Evolutionary conservation across 176 grass and related monocot species (phyloP), one percentile per base, ranked within the genome.

Genomic region (Aegilops speltoides): DNA sequence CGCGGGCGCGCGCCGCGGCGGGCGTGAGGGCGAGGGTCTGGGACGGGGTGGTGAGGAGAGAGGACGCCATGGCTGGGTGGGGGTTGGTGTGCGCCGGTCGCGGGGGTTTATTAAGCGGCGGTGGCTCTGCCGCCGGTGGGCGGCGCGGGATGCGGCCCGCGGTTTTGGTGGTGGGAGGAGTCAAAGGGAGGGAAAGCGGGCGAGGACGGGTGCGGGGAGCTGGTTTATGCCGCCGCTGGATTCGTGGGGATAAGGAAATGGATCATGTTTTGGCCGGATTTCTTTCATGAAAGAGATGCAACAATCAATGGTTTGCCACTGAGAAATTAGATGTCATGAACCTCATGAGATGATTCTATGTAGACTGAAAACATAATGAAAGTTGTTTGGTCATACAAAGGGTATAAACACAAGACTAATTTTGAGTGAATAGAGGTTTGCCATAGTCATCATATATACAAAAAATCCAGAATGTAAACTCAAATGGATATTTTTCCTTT

Each of bases 1-100:
- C 23, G 34, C 80, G 75, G 32, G 61, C 66, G 65, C 64, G 48
- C 3, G 65, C n/a, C 22, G 68, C 2, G 79, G 60, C 22, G 38
- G 80, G 84, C 3, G 43, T 54, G 8, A 54, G 78, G 24, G 22
- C 64, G 19, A 88, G 86, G 67, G 68, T 19, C 64, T 52, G 78
- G 29, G 86, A 86, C 64, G 73, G 83, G 80, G 87, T 68, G 86
- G 89, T 88, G 88, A 98, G 86, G 72, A 97, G 86, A 7, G 85
- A 78, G 33, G 88, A 80, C 29, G 95, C 92, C 87, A 87, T 89
- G 61, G 75, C 17, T 88, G 68, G 68, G 17, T 20, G 41, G n/a
- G 88, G 11, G 6, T 5, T 0, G 33, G 76, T 8, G 56, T 20
- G 61, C 8, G 26, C 20, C 1, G 19, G 11, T 1, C 8, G 14